Percentiles rank a stretch among this genome's conserved stretches.
Evolutionary conservation across 129 eudicot genomes (phyloP).

Genomic region (Flaveria bidentis): DNA sequence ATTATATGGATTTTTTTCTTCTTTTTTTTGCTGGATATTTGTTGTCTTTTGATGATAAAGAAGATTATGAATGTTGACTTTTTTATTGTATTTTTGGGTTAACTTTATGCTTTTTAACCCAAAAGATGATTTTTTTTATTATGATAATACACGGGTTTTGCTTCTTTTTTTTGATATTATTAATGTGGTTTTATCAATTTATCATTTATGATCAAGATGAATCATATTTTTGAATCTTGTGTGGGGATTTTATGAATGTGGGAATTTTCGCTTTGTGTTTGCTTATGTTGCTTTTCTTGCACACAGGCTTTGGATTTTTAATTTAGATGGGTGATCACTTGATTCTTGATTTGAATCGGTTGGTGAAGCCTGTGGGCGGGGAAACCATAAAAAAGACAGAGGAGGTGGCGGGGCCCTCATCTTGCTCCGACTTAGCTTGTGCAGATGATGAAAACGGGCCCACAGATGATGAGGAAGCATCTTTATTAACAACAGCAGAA

Average conservation of each 20-base stretch:
- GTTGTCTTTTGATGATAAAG: not conserved
- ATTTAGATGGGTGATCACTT: constrained; percentile 56
- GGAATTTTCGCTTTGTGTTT: not conserved
- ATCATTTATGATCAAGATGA: not conserved
- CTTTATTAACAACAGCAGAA: constrained; percentile 65
- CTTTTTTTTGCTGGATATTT: not conserved
- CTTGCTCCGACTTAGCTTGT: constrained; percentile 30
- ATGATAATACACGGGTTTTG: too few species aligned
- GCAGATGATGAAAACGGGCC: constrained; percentile 48
- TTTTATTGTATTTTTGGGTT: not conserved
- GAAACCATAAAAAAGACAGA: constrained; percentile 32
- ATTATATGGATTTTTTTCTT: not conserved
- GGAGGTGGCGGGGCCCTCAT: constrained; percentile 52
- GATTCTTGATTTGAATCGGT: constrained; percentile 54
- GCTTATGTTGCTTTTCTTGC: not conserved
- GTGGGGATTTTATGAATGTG: not conserved
- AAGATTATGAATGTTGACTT: constrained; percentile 13
- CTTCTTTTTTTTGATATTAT: not conserved
- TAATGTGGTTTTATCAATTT: not conserved
- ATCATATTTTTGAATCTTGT: constrained; percentile 2
- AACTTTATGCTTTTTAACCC: not conserved
- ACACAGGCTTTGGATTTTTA: constrained; percentile 5
- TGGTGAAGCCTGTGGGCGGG: constrained; percentile 46
- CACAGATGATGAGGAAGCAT: constrained; percentile 64
- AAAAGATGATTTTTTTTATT: too few species aligned